Base-by-base conservation (phyloP, 2,329 filamentous ascomycete species). In the Fragosphaeria purpurea region DNA sequence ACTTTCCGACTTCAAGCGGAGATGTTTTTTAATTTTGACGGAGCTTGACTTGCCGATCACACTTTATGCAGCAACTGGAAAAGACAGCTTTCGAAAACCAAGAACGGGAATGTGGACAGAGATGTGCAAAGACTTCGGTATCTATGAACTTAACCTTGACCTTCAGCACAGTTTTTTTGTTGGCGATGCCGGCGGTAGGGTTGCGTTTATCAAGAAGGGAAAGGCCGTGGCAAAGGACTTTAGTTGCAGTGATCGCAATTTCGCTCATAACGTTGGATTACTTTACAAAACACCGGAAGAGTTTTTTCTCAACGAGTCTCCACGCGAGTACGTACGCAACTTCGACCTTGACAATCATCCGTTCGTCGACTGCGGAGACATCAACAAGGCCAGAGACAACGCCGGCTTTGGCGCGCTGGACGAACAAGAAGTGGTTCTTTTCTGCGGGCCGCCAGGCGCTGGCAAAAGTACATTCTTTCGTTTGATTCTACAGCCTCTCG, bases 401-500 rank as follows among this genome's bases (percentile, higher is more conserved):
- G 41, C 79, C 0, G 8, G 81, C 1, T 75, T 76, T 56, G 71
- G 76, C 44, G 88, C 83, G 67, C 76, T 73, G 47, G 80, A 84
- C 59, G 65, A 77, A 6, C 66, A 81, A 56, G 90, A 96, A 50
- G 71, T 97, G 11, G 79, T 97, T 31, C 67, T 97, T 7, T 88
- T 95, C 63, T 91, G 87, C 61, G 93, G 93, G 1, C 88, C 86
- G 45, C 93, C 93, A 0, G 90, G 87, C 1, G 82, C 88, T 3
- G 93, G 93, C 13, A 97, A 98, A 67, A 95, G 88, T 40, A 91
- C 88, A 0, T 95, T 93, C 61, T 96, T 85, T 68, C 88, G 84
- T 80, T 82, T 77, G 55, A 71, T 86, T 56, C 70, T 97, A 38
- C 75, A 89, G 62, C 85, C 86, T 31, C 68, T 93, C 33, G 86